Evolutionary conservation across 306 rosid species (phyloP).

Genomic region (Clitoria ternatea): DNA sequence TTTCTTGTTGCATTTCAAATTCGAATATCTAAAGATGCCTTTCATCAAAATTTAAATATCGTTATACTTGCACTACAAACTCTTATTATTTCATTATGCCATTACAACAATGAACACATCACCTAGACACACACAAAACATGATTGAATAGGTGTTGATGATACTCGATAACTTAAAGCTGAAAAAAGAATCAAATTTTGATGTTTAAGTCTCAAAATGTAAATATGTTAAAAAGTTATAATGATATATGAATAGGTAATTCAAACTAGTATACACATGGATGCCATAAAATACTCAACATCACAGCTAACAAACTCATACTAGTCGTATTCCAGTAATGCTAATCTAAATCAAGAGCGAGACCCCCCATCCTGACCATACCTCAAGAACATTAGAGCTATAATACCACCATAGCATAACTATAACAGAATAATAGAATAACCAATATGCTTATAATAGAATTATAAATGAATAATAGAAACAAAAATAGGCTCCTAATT

Average conservation of each 20-base stretch:
- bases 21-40: too few relatives aligned
- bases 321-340: background rate
- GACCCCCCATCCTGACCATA: background rate
- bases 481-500: too few relatives aligned
- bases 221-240: conserved; percentile 12
- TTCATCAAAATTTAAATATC: too few relatives aligned
- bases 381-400: background rate
- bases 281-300: conserved; percentile 6
- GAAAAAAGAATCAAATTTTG: background rate
- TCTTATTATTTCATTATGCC: too few relatives aligned
- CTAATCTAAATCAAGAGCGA: conserved; percentile 24
- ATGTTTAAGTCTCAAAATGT: background rate
- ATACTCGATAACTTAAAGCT: background rate
- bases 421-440: too few relatives aligned
- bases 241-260: background rate
- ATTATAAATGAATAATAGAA: too few relatives aligned
- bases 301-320: background rate
- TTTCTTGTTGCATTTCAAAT: too few relatives aligned
- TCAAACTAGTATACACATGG: conserved; percentile 2
- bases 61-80: too few relatives aligned
- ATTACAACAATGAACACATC: background rate
- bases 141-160: background rate
- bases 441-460: too few relatives aligned
- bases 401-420: too few relatives aligned
- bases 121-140: background rate